A percentile compares a stretch with the other conserved stretches of the same genome.
phyloP scores from a whole-genome alignment of 2,329 filamentous ascomycete species.

The Colletotrichum sp. region DNA sequence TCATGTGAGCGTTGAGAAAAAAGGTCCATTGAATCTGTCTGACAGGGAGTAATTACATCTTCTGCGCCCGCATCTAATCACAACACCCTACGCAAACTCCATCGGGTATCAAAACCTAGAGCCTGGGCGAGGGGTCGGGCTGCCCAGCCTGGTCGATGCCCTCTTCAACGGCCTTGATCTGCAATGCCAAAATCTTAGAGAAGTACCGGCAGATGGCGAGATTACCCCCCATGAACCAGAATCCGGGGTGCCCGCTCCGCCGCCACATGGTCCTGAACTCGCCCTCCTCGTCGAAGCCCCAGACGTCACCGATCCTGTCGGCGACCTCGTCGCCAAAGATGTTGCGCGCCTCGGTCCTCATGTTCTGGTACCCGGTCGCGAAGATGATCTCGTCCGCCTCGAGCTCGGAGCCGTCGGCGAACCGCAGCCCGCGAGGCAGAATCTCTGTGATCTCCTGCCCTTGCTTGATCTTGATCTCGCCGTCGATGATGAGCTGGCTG shows the following conservation, averaged over 20 bases:
- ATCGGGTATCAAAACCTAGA: background rate
- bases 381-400: slow-evolving; percentile 49
- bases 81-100: background rate
- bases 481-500: slow-evolving; percentile 31
- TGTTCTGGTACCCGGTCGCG: slow-evolving; percentile 56
- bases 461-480: slow-evolving; percentile 43
- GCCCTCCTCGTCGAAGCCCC: slow-evolving; percentile 53
- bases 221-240: slow-evolving; percentile 43
- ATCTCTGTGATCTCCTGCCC: slow-evolving; percentile 61
- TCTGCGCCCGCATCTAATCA: background rate
- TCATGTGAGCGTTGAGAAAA: background rate
- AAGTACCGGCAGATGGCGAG: slow-evolving; percentile 37
- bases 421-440: slow-evolving; percentile 46
- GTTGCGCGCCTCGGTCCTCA: slow-evolving; percentile 52
- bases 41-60: background rate
- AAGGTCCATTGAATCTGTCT: background rate
- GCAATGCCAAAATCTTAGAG: slow-evolving; percentile 37
- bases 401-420: slow-evolving; percentile 42
- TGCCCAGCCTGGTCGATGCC: background rate
- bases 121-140: background rate
- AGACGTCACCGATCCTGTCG: slow-evolving; percentile 49
- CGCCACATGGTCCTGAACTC: slow-evolving; percentile 42
- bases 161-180: slow-evolving; percentile 23
- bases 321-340: slow-evolving; percentile 56
- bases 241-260: slow-evolving; percentile 36